phyloP scores from a whole-genome alignment of 305 asterid species.

The Plantago rigida region DNA sequence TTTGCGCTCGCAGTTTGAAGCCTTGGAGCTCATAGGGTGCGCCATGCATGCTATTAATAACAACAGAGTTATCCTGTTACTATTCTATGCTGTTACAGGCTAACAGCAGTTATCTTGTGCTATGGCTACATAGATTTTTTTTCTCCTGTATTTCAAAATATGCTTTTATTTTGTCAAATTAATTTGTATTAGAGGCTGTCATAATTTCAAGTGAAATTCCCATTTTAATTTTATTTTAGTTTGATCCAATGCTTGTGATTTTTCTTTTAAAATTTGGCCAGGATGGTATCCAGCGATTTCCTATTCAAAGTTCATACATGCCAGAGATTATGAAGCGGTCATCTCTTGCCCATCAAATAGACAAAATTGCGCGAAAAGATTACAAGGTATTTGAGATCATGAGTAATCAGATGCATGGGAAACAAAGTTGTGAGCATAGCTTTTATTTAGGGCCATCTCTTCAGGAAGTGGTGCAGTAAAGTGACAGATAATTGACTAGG shows the following conservation, averaged over 20 bases:
- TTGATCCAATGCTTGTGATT: constrained; percentile 8
- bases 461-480: not conserved
- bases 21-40: not conserved
- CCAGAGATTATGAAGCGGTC: constrained; percentile 74
- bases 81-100: not conserved
- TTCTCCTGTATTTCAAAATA: not conserved
- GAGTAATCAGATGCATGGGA: not conserved
- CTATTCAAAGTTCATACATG: constrained; percentile 66
- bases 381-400: constrained; percentile 54
- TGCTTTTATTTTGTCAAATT: not conserved
- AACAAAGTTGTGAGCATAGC: not conserved
- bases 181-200: constrained; percentile 4
- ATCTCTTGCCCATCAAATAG: constrained; percentile 90
- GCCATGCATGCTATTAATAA: not conserved
- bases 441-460: not conserved
- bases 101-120: not conserved
- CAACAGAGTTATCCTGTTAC: not conserved
- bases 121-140: not conserved
- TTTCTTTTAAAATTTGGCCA: constrained; percentile 32
- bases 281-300: constrained; percentile 87
- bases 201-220: not conserved
- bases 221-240: constrained; percentile 13
- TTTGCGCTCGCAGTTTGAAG: not conserved
- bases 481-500: not conserved
- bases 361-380: constrained; percentile 63